Percentiles rank a stretch among this genome's conserved stretches.
Evolutionary conservation across 768 basidiomycete genomes (phyloP).

Genomic region (Boletus vinaceobasis): DNA sequence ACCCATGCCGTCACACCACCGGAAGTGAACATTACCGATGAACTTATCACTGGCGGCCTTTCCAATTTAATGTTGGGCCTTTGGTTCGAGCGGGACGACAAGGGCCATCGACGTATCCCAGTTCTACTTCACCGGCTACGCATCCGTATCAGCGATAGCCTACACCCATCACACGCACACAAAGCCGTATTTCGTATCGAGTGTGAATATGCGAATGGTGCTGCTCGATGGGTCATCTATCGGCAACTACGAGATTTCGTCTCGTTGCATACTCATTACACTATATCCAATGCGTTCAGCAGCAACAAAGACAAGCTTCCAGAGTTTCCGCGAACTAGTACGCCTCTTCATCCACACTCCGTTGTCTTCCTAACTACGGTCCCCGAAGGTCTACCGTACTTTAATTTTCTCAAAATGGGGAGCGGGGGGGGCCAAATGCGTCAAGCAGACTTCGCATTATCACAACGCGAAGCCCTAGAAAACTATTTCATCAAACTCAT

Average conservation of each 20-base stretch:
- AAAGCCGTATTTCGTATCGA: conserved; percentile 88
- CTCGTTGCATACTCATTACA: conserved; percentile 85
- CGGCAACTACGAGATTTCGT: conserved; percentile 91
- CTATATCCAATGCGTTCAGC: conserved; percentile 77
- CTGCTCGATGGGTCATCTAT: conserved; percentile 92
- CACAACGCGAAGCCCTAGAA: conserved; percentile 81
- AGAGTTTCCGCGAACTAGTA: conserved; percentile 86
- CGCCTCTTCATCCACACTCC: conserved; percentile 11
- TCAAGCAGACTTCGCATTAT: conserved; percentile 72
- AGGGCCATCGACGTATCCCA: conserved; percentile 76
- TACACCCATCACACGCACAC: conserved; percentile 72
- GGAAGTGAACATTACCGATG: conserved; percentile 74
- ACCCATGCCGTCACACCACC: conserved; percentile 47
- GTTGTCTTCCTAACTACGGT: background rate
- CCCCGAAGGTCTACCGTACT: conserved; percentile 74
- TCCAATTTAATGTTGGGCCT: conserved; percentile 75
- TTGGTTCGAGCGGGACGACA: conserved; percentile 87
- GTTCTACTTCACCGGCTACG: conserved; percentile 75
- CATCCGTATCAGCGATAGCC: conserved; percentile 80
- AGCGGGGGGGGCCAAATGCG: conserved; percentile 49
- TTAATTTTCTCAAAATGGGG: conserved; percentile 78
- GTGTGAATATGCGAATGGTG: conserved; percentile 94
- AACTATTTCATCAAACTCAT: conserved; percentile 86
- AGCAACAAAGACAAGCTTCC: conserved; percentile 75
- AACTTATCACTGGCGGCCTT: conserved; percentile 76